These are phyloP conservation scores for Pholiota conissans DNA, from an alignment of 768 basidiomycete genomes.

Conservation along the genomic window DNA sequence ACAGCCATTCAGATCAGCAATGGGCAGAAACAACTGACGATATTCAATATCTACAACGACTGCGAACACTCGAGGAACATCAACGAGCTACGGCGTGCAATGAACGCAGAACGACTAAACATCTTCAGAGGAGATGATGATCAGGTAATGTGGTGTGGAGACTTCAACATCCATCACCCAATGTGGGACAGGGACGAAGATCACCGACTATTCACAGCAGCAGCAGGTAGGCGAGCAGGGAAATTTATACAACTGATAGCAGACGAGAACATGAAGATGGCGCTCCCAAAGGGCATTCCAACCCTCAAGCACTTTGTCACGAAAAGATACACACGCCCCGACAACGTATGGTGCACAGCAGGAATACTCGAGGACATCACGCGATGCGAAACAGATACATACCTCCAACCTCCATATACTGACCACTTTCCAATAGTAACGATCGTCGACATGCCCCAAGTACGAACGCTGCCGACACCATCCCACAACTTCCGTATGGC, in stretches of 20 bases:
- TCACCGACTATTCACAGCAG: constrained; percentile 33
- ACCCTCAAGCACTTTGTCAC: constrained; percentile 29
- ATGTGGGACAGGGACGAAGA: constrained; percentile 34
- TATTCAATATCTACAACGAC: constrained; percentile 29
- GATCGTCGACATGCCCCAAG: constrained; percentile 20
- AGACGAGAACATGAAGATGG: constrained; percentile 30
- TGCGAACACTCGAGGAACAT: constrained; percentile 10
- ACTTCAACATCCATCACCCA: constrained; percentile 42
- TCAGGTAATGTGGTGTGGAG: constrained; percentile 32
- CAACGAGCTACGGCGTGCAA: background rate
- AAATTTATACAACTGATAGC: constrained; percentile 26
- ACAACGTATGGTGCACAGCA: constrained; percentile 40
- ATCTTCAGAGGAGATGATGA: background rate
- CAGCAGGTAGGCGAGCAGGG: constrained; percentile 20
- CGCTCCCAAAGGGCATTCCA: constrained; percentile 29
- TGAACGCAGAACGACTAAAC: background rate
- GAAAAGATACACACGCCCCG: constrained; percentile 35
- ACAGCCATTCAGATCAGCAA: constrained; percentile 23
- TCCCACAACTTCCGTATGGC: constrained; percentile 25
- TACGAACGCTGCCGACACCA: background rate
- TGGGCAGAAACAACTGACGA: constrained; percentile 12
- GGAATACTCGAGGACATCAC: constrained; percentile 17
- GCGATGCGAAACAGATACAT: constrained; percentile 24
- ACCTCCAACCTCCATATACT: constrained; percentile 19
- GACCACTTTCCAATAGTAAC: constrained; percentile 43